Evolutionary conservation across 306 rosid genomes (phyloP).

Genomic region (Rubus parviflorus): DNA sequence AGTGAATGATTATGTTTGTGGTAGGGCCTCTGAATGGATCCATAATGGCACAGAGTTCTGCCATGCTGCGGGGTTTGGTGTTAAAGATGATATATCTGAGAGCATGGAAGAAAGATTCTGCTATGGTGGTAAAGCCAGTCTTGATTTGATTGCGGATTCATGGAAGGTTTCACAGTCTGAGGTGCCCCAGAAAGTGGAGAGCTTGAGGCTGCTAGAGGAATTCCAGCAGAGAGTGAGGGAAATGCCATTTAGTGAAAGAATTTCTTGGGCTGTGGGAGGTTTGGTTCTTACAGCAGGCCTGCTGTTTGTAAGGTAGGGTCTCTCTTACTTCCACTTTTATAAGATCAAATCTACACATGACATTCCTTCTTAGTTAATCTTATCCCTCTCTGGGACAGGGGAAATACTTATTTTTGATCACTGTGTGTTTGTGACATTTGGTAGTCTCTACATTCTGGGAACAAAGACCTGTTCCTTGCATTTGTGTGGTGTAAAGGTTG

Average conservation of each 20-base stretch:
- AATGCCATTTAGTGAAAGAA: constrained; percentile 67
- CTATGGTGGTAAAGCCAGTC: constrained; percentile 81
- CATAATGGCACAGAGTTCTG: constrained; percentile 93
- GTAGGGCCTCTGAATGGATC: constrained; percentile 92
- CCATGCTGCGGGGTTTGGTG: constrained; percentile 75
- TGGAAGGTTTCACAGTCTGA: constrained; percentile 61
- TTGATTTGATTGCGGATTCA: constrained; percentile 69
- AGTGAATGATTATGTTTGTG: constrained; percentile 91
- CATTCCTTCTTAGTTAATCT: neutral
- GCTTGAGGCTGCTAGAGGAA: constrained; percentile 41
- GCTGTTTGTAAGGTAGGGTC: constrained; percentile 63
- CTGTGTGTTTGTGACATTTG: neutral
- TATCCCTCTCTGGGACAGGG: neutral
- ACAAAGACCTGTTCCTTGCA: no score
- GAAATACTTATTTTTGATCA: no score
- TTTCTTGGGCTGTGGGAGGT: constrained; percentile 96
- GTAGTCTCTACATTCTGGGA: neutral
- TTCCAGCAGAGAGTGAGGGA: constrained; percentile 56
- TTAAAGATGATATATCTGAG: constrained; percentile 43
- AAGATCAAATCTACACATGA: neutral
- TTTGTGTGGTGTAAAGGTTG: neutral
- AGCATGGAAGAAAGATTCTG: constrained; percentile 49
- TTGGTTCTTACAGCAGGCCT: constrained; percentile 89
- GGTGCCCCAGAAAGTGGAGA: constrained; percentile 37
- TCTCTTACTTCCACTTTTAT: constrained; percentile 8